These are phyloP conservation scores for Lentinula edodes DNA, from an alignment of 768 basidiomycete genomes.

Conservation along the genomic window DNA sequence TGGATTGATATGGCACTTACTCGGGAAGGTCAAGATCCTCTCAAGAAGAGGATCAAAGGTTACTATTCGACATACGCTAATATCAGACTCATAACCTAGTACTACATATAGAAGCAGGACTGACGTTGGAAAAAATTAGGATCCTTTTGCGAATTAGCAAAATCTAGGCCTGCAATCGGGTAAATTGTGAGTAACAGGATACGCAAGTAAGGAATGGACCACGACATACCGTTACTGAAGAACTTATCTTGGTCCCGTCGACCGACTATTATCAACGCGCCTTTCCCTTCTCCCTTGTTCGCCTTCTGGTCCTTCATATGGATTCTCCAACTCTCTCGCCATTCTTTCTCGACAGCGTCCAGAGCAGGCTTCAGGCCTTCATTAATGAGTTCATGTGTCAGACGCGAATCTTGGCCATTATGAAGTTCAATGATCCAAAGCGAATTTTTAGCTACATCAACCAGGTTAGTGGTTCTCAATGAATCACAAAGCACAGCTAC, in stretches of 20 bases:
- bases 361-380: constrained; percentile 64
- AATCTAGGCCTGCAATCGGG: constrained; percentile 52
- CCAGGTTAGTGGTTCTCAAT: background rate
- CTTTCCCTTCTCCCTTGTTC: constrained; percentile 45
- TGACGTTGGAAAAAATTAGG: constrained; percentile 63
- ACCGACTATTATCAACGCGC: constrained; percentile 75
- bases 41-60: constrained; percentile 69
- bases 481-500: constrained; percentile 9
- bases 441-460: constrained; percentile 42
- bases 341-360: constrained; percentile 67
- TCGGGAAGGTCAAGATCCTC: constrained; percentile 70
- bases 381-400: constrained; percentile 54
- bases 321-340: constrained; percentile 50
- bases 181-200: background rate
- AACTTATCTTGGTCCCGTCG: constrained; percentile 77
- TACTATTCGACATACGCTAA: constrained; percentile 21
- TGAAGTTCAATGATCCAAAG: constrained; percentile 80
- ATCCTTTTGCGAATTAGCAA: constrained; percentile 42
- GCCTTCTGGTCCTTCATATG: constrained; percentile 35
- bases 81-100: background rate
- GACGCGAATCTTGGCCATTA: constrained; percentile 69
- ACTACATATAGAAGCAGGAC: constrained; percentile 12
- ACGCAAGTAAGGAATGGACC: background rate
- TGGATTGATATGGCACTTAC: constrained; percentile 32
- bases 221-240: constrained; percentile 70